Base-by-base conservation (phyloP, 208 protist species). In the Trypanosoma melophagium region DNA sequence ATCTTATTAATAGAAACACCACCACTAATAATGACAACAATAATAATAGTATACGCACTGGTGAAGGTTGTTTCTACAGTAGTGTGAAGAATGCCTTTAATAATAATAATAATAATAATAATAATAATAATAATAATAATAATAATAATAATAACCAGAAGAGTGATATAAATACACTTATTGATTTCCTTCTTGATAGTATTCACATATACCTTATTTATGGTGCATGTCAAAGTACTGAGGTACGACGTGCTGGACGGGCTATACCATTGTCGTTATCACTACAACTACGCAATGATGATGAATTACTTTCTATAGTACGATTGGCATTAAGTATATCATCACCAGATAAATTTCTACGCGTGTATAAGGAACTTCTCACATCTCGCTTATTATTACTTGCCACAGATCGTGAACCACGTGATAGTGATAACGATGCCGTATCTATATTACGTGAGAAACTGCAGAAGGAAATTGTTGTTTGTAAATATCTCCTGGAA, bases 221-320 rank as follows among this genome's bases (percentile, higher is more conserved):
- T 28, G 41, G 41, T 47, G 12, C n/a, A 14, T 25, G 1, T 16
- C 35, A 50, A 7, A 16, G 22, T 7, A n/a, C 21, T 16, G 41
- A 50, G 14, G 38, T 10, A 12, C 51, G 19, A 35, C 60, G 28
- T 42, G 47, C n/a, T 21, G 35, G 21, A 12, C 19, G 17, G 56
- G 13, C n/a, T 2, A 35, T 24, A 60, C 12, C 55, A 2, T 17
- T 12, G 2, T 12, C 16, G 1, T 17, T 53, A 53, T 3, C 35
- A 5, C 12, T 50, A 3, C 13, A 19, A 14, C 12, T 72, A n/a
- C 22, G 21, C 45, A 60, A 51, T 47, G 31, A 69, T 51, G 64
- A 77, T 17, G 83, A 86, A 19, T 24, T 89, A 1, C 51, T 67
- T 52, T 60, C 71, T 16, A 68, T 77, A 12, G 35, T 89, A 22